These are phyloP conservation scores for Suhomyces coccinellae DNA, from an alignment of 1,139 yeast genomes.

Conservation along the genomic window DNA sequence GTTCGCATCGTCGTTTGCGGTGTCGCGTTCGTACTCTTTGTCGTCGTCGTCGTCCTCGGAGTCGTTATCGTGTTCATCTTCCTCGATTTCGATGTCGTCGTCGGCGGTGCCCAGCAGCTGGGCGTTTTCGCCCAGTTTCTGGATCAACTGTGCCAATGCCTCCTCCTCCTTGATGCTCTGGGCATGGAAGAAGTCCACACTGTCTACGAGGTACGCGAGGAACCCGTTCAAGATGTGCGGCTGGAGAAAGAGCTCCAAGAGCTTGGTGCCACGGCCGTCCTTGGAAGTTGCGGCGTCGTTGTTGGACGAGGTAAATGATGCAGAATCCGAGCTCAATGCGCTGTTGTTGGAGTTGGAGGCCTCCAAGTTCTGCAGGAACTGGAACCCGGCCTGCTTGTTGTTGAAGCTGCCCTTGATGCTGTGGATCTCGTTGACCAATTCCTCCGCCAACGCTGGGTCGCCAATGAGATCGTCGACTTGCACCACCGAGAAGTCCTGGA, in stretches of 20 bases:
- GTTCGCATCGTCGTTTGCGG: conserved; percentile 13
- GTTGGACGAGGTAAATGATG: conserved; percentile 42
- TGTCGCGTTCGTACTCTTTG: conserved; percentile 15
- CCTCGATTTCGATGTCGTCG: conserved; percentile 9
- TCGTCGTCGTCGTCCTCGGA: conserved; percentile 14
- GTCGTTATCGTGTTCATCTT: conserved; percentile 16
- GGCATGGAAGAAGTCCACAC: conserved; percentile 43
- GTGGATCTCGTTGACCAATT: conserved; percentile 43
- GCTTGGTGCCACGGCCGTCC: conserved; percentile 42
- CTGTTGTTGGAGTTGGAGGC: conserved; percentile 1
- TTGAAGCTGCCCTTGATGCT: conserved; percentile 39
- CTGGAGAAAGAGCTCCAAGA: conserved; percentile 45
- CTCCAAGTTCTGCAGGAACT: conserved; percentile 29
- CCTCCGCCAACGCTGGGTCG: conserved; percentile 41
- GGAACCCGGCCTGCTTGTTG: conserved; percentile 29
- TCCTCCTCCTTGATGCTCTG: conserved; percentile 28
- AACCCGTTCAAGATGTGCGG: conserved; percentile 48
- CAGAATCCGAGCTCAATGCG: conserved; percentile 26
- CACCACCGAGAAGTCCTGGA: conserved; percentile 36
- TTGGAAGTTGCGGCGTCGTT: conserved; percentile 29
- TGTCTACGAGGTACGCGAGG: conserved; percentile 29
- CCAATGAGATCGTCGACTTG: conserved; percentile 37
- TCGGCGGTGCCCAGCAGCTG: background rate
- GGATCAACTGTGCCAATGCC: conserved; percentile 12
- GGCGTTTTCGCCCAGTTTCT: conserved; percentile 5